Evolutionary conservation across 495 filamentous ascomycete genomes (phyloP).

Genomic region (Aspergillus egyptiacus): DNA sequence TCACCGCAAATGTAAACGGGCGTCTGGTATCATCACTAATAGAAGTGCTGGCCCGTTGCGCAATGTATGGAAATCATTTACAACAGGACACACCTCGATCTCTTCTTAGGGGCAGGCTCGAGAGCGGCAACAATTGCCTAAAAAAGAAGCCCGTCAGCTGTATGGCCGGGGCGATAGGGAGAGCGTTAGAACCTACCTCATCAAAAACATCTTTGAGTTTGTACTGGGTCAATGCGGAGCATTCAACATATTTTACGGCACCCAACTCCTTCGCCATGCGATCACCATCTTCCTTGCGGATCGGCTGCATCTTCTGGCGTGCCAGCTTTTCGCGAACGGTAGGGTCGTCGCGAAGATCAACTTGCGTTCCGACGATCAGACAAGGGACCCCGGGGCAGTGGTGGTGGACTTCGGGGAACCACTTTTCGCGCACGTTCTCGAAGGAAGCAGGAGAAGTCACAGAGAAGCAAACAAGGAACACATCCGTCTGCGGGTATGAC

Average conservation of each 20-base stretch:
- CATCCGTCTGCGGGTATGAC: slow-evolving; percentile 97
- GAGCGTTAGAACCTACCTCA: slow-evolving; percentile 59
- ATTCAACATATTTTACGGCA: slow-evolving; percentile 98
- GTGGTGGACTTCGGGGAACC: slow-evolving; percentile 97
- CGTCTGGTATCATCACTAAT: neutral
- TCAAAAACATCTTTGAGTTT: slow-evolving; percentile 99
- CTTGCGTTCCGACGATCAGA: slow-evolving; percentile 96
- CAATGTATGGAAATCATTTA: slow-evolving; percentile 19
- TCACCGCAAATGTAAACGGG: neutral
- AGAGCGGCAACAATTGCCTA: slow-evolving; percentile 87
- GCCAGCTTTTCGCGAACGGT: slow-evolving; percentile 82
- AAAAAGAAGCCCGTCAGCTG: neutral
- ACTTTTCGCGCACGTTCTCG: slow-evolving; percentile 98
- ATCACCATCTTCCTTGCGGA: slow-evolving; percentile 88
- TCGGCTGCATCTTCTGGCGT: slow-evolving; percentile 92
- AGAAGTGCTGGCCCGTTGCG: slow-evolving; percentile 21
- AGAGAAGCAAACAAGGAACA: slow-evolving; percentile 97
- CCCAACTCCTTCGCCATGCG: slow-evolving; percentile 92
- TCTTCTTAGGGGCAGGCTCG: slow-evolving; percentile 74
- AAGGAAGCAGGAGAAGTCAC: slow-evolving; percentile 98
- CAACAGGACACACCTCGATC: slow-evolving; percentile 44
- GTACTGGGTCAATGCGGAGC: slow-evolving; percentile 94
- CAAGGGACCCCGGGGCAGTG: slow-evolving; percentile 98
- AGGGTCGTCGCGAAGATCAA: slow-evolving; percentile 89
- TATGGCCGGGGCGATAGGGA: neutral